phyloP scores from a whole-genome alignment of 2,329 filamentous ascomycete genomes.

The Sphaceloma murrayae region DNA sequence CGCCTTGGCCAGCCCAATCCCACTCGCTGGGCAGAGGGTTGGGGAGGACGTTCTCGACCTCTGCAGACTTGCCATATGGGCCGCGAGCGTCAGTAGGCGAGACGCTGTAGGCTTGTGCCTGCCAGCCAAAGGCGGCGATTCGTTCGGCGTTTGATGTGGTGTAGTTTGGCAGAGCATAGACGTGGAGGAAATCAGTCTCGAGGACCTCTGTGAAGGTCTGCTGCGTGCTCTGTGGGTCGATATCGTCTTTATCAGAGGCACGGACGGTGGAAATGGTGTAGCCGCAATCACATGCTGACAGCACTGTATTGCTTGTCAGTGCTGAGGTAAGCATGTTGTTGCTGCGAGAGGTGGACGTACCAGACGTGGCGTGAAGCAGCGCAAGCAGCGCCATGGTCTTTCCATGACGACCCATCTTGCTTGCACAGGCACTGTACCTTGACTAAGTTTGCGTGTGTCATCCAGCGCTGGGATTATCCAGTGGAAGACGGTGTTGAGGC shows the following conservation, averaged over 20 bases:
- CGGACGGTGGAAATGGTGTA: conserved; percentile 49
- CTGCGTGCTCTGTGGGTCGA: conserved; percentile 28
- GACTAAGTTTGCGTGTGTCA: too few relatives aligned
- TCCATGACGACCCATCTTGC: too few relatives aligned
- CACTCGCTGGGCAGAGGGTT: conserved; percentile 39
- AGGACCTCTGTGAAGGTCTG: conserved; percentile 56
- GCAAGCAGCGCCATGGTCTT: too few relatives aligned
- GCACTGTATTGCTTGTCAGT: conserved; percentile 22
- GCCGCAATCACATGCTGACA: conserved; percentile 59
- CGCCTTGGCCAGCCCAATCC: conserved; percentile 38
- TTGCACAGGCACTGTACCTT: too few relatives aligned
- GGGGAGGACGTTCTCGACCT: conserved; percentile 47
- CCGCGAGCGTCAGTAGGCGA: conserved; percentile 50
- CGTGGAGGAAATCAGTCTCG: conserved; percentile 61
- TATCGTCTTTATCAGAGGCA: neutral
- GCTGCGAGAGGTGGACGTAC: too few relatives aligned
- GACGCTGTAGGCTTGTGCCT: conserved; percentile 57
- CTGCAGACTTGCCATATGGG: conserved; percentile 55
- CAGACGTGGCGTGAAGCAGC: too few relatives aligned
- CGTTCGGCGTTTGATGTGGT: conserved; percentile 18
- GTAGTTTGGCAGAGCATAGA: conserved; percentile 36
- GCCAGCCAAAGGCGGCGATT: conserved; percentile 50
- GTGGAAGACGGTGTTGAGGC: too few relatives aligned
- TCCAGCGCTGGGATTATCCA: too few relatives aligned
- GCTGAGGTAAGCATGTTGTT: neutral